A percentile compares a stretch with the other conserved stretches of the same genome.
Conservation (phyloP, 805 yeast genomes). For the Starmerella asiatica region DNA sequence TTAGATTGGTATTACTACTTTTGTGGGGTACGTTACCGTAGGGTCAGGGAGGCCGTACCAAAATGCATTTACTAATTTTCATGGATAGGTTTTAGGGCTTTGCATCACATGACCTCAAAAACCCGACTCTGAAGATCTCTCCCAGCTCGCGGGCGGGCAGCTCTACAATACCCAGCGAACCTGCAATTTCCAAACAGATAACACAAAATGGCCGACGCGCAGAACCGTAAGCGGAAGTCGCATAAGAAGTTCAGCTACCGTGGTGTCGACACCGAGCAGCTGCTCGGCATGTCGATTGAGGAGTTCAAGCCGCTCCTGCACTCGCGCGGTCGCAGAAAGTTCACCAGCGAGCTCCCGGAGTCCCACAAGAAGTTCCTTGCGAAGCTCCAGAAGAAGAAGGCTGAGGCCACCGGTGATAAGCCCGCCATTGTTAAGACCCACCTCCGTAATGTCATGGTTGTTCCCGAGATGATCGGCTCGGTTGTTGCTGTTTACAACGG, state of each 20-base stretch:
- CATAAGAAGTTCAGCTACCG: slow-evolving; percentile 97
- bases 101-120: not conserved
- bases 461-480: slow-evolving; percentile 99
- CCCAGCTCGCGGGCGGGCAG: not conserved
- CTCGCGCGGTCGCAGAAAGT: slow-evolving; percentile 99
- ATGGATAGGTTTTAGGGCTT: too few species aligned
- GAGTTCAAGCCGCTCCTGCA: slow-evolving; percentile 93
- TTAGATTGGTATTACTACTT: too few species aligned
- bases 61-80: too few species aligned
- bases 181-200: not conserved
- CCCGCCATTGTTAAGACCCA: slow-evolving; percentile 98
- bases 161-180: not conserved
- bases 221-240: slow-evolving; percentile 48
- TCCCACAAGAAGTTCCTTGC: slow-evolving; percentile 92
- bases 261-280: slow-evolving; percentile 94
- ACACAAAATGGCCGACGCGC: slow-evolving; percentile 23
- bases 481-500: slow-evolving; percentile 99
- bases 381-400: slow-evolving; percentile 95
- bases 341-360: slow-evolving; percentile 90
- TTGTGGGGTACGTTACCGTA: too few species aligned
- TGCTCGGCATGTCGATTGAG: slow-evolving; percentile 87
- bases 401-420: slow-evolving; percentile 61
- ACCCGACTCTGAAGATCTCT: slow-evolving; percentile 1
- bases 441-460: slow-evolving; percentile 95
- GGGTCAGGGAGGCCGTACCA: too few species aligned